A percentile compares a stretch with the other conserved stretches of the same genome.
phyloP scores from a whole-genome alignment of 805 yeast species.

The Candida loeiensis region DNA sequence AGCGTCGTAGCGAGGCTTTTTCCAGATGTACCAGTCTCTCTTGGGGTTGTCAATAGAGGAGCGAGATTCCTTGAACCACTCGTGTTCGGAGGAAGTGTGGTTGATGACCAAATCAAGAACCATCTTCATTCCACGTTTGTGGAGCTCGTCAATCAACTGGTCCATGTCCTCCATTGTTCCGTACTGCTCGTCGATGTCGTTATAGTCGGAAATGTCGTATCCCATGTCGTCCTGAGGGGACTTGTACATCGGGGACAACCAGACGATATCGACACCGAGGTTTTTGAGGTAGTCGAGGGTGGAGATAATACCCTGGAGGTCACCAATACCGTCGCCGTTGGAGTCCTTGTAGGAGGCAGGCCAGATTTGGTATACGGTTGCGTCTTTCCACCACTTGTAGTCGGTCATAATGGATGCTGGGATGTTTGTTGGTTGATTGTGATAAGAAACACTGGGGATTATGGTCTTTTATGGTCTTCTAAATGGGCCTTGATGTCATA shows the following conservation, averaged over 20 bases:
- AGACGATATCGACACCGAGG: slow-evolving; percentile 49
- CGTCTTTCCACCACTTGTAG: slow-evolving; percentile 53
- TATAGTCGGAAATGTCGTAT: slow-evolving; percentile 55
- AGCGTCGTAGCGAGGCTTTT: slow-evolving; percentile 43
- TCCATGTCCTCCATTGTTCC: slow-evolving; percentile 56
- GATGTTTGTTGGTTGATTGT: too few species aligned
- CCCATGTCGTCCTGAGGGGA: slow-evolving; percentile 65
- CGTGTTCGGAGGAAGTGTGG: slow-evolving; percentile 54
- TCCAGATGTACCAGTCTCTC: slow-evolving; percentile 64
- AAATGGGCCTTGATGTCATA: too few species aligned
- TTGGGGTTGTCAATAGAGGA: slow-evolving; percentile 49
- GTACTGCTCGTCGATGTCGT: slow-evolving; percentile 47
- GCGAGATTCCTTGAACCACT: slow-evolving; percentile 56
- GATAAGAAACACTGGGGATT: neutral
- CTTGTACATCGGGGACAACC: slow-evolving; percentile 58
- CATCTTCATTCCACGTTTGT: slow-evolving; percentile 48
- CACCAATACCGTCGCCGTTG: slow-evolving; percentile 59
- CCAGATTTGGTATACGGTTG: slow-evolving; percentile 55
- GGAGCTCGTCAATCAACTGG: slow-evolving; percentile 43
- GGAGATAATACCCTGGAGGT: slow-evolving; percentile 50
- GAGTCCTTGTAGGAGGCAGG: slow-evolving; percentile 60
- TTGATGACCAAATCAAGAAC: slow-evolving; percentile 56
- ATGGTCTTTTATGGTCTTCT: neutral
- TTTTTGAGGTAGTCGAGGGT: slow-evolving; percentile 49
- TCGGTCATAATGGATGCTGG: slow-evolving; percentile 18